Conservation (phyloP, 2,329 filamentous ascomycete species). For the Elsinoe ampelina region DNA sequence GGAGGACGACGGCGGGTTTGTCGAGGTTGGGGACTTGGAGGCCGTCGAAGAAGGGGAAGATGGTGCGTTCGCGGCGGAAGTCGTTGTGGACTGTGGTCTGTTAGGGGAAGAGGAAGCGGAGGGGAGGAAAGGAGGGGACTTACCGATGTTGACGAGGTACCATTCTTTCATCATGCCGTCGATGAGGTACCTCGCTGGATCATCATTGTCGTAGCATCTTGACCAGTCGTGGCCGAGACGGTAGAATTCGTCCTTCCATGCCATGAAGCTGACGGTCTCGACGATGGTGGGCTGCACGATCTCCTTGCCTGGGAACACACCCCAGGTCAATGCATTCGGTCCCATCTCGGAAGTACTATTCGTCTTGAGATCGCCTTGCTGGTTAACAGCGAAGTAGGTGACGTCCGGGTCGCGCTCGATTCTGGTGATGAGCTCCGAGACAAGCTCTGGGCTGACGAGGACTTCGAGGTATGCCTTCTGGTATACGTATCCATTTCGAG, state of each 20-base stretch:
- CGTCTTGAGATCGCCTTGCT: conserved; percentile 68
- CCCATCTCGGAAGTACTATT: conserved; percentile 71
- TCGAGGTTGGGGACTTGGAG: conserved; percentile 61
- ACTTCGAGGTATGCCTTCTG: conserved; percentile 97
- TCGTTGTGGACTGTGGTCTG: conserved; percentile 74
- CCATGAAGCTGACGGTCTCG: conserved; percentile 92
- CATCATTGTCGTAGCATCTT: conserved; percentile 71
- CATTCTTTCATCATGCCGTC: conserved; percentile 78
- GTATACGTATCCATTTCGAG: conserved; percentile 90
- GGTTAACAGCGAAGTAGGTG: conserved; percentile 91
- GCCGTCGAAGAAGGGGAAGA: conserved; percentile 79
- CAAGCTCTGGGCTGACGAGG: conserved; percentile 70
- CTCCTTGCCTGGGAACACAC: conserved; percentile 96
- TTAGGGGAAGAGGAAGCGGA: not conserved
- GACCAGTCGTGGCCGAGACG: conserved; percentile 88
- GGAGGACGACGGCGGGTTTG: conserved; percentile 19
- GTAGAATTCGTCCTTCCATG: conserved; percentile 98
- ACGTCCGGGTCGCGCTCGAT: conserved; percentile 71
- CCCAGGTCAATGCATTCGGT: conserved; percentile 98
- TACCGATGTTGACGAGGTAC: conserved; percentile 92
- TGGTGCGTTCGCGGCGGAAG: conserved; percentile 73
- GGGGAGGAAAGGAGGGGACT: conserved; percentile 26
- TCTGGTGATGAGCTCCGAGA: conserved; percentile 65
- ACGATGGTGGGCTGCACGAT: conserved; percentile 99
- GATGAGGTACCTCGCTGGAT: conserved; percentile 70